Base-by-base conservation (phyloP, 1,139 yeast species). In the Pneumocystis wakefieldiae region DNA sequence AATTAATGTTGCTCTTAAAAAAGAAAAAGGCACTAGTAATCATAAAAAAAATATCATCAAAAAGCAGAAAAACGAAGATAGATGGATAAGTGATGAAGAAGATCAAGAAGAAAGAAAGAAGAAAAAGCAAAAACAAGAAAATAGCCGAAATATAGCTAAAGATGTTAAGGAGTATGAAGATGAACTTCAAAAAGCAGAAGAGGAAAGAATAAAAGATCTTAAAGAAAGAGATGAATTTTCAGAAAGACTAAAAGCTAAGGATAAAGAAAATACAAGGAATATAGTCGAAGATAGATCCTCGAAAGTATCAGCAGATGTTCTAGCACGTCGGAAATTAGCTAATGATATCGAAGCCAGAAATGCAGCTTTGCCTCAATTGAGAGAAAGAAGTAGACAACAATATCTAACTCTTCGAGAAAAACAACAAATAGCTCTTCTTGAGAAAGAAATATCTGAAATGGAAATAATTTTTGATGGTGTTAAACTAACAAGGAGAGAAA, bases 401-500 rank as follows among this genome's bases (percentile, higher is more conserved):
- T 81, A 81, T 64, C 72, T 82, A 36, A 72, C 77, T 3, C 76
- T 76, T 64, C 74, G 85, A 63, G 84, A 81, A 66, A 76, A 76
- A 64, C 78, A 77, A 66, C 76, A 78, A 67, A 70, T 80, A 41
- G 69, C 74, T 5, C 70, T 80, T 19, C 70, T 85, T 29, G 75
- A 77, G 63, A 75, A 76, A 61, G 85, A 84, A 64, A 74, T 86
- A 8, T 73, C 71, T 2, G 78, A 76, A 14, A 75, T 79, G 62
- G 84, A 68, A 74, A 75, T 15, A 81, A 81, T 68, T 76, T 79
- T 29, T 67, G 75, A 59, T 69, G 71, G 65, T 71, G 78, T 67
- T 85, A 74, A 76, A 39, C 71, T 85, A 38, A 76, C 82, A 1
- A 68, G 70, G 17, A 71, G 73, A 59, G 89, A 86, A 68, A 80